phyloP scores from a whole-genome alignment of 176 grass and related monocot species.

The Ampelocalamus luodianensis region DNA sequence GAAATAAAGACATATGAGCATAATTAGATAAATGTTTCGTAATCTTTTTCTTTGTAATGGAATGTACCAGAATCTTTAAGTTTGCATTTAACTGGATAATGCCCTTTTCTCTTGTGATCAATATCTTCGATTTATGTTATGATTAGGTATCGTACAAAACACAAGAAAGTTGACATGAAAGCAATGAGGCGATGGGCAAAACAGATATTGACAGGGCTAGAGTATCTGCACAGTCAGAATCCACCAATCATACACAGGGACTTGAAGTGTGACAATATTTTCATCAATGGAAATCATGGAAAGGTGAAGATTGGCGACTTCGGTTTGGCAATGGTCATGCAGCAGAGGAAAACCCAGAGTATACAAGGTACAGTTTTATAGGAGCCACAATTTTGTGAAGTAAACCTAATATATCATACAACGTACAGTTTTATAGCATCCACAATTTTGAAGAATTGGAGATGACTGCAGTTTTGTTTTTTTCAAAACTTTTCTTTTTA shows the following conservation, averaged over 20 bases:
- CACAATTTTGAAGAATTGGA: not conserved
- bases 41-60: too few relatives aligned
- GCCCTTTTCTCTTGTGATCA: not conserved
- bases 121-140: not conserved
- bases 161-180: constrained; percentile 56
- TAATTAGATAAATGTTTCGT: not conserved
- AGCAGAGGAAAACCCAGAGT: constrained; percentile 44
- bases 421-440: too few relatives aligned
- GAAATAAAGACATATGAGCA: not conserved
- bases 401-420: not conserved
- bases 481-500: not conserved
- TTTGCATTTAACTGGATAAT: constrained; percentile 1
- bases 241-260: constrained; percentile 1
- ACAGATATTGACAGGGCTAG: constrained; percentile 56
- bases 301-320: constrained; percentile 38
- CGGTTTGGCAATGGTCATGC: constrained; percentile 56
- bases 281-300: too few relatives aligned
- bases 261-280: too few relatives aligned
- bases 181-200: constrained; percentile 52
- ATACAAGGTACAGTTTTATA: constrained; percentile 44
- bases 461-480: not conserved
- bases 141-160: constrained; percentile 52
- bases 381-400: not conserved
- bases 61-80: not conserved
- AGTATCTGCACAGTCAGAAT: constrained; percentile 52